phyloP scores from a whole-genome alignment of 352 stramenopile genomes.

The Globisporangium cederbergense region DNA sequence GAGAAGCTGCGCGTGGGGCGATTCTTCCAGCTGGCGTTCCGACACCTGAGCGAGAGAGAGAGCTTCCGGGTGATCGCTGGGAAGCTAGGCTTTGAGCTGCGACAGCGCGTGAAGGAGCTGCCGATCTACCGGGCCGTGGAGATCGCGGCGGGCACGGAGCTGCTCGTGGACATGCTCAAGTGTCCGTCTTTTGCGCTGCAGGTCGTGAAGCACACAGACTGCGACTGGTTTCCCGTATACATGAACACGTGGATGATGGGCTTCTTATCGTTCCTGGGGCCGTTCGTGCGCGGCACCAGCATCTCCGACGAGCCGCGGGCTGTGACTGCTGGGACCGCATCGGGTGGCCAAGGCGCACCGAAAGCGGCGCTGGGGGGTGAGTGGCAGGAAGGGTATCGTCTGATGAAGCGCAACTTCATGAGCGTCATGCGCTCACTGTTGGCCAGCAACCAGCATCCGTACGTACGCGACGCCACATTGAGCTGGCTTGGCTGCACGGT shows the following conservation, averaged over 20 bases:
- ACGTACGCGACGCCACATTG: conserved; percentile 59
- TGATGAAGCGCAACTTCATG: conserved; percentile 31
- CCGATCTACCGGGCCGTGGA: conserved; percentile 46
- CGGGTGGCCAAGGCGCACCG: conserved; percentile 21
- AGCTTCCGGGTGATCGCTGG: conserved; percentile 22
- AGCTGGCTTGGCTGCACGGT: conserved; percentile 49
- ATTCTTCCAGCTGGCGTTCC: conserved; percentile 41
- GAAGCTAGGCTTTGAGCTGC: conserved; percentile 43
- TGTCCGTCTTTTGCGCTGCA: conserved; percentile 33
- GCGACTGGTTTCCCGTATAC: conserved; percentile 41
- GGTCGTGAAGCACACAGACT: conserved; percentile 29
- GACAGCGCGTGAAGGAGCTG: conserved; percentile 47
- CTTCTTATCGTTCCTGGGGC: conserved; percentile 44
- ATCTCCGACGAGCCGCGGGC: conserved; percentile 56
- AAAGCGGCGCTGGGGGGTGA: conserved; percentile 34
- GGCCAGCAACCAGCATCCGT: conserved; percentile 31
- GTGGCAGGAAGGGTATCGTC: conserved; percentile 44
- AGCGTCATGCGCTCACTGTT: conserved; percentile 33
- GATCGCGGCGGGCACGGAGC: conserved; percentile 29
- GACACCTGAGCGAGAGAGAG: conserved; percentile 18
- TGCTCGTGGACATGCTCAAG: conserved; percentile 46
- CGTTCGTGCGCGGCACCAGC: conserved; percentile 63
- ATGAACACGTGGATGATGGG: conserved; percentile 46
- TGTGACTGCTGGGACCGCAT: conserved; percentile 36
- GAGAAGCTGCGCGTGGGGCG: conserved; percentile 17